Percentiles rank a stretch among this genome's conserved stretches.
Conservation (phyloP, 2,329 filamentous ascomycete species). For the Sarocladiaceae sp. region DNA sequence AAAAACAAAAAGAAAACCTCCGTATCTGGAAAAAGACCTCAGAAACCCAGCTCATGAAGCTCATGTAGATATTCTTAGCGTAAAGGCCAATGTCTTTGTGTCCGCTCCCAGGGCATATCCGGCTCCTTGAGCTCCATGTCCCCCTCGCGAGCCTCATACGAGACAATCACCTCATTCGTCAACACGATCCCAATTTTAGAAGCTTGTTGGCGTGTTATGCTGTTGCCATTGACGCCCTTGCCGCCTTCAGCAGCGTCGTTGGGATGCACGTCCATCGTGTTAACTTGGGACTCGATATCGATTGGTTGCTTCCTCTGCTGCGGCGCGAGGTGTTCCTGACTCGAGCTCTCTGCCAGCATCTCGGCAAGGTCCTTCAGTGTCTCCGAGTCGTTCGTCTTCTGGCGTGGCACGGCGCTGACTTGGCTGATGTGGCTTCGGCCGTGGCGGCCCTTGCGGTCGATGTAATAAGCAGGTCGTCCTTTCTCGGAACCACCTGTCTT, state of each 20-base stretch:
- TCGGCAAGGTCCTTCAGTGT: neutral
- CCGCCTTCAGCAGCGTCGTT: neutral
- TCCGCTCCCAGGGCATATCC: neutral
- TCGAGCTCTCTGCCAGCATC: constrained; percentile 3
- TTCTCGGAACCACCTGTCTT: neutral
- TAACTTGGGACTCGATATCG: constrained; percentile 2
- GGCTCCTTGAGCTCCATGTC: neutral
- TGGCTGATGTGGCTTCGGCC: neutral
- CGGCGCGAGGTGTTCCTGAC: neutral
- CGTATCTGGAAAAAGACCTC: too few species aligned
- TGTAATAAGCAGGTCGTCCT: neutral
- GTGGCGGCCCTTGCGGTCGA: neutral
- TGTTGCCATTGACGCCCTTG: neutral
- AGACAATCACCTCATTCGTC: neutral
- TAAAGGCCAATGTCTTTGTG: neutral
- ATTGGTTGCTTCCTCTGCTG: neutral
- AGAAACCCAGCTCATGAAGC: too few species aligned
- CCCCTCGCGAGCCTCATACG: neutral
- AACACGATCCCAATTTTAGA: neutral
- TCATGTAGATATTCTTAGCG: neutral
- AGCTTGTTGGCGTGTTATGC: neutral
- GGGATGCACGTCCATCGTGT: neutral
- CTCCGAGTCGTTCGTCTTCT: too few species aligned
- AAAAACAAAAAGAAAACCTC: too few species aligned
- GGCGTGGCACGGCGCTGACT: neutral